Base-by-base conservation (phyloP, 148 eudicot species). In the Rhododendron ovatum region DNA sequence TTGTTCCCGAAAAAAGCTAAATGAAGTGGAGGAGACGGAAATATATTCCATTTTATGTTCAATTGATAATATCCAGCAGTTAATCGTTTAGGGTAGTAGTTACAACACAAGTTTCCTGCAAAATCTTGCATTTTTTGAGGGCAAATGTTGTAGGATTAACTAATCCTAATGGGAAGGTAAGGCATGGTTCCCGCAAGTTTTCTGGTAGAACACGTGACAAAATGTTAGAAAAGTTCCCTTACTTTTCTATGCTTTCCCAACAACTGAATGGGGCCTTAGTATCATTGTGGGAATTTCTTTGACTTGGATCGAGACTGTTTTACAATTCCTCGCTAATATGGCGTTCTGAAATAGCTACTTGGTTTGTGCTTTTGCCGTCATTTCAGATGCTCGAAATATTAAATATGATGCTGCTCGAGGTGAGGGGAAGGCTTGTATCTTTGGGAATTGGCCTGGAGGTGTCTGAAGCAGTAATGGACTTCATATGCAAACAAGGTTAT, bases 381-480 rank as follows among this genome's bases (percentile, higher is more conserved):
- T 76, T 77, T 81, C 93, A 92, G 94, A 90, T 92, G 92, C 91
- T 91, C 20, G 92, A 91, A 75, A 92, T 92, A 85, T 82, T 91
- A 79, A 88, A 90, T 41, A 59, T 88, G 82, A 92, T 92, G 92
- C 88, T 92, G 67, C 89, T 45, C 74, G 94, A 92, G 83, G 92
- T 92, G 69, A 91, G 87, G 83, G 78, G 81, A 76, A 90, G 94
- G 87, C 91, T 91, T 11, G 43, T 35, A 43, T 89, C 92, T 43
- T 59, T 90, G 65, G 92, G 92, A 57, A 85, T 92, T n/a, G 67
- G 85, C 53, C 83, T 92, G 55, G 93, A 91, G 89, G 94, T 92
- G 47, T 88, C 94, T 4, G 84, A 91, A 83, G 82, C 90, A 30
- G 67, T 85, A 2, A 83, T 86, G 89, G 86, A 92, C 55, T 87